Percentiles rank a stretch among this genome's conserved stretches.
Evolutionary conservation across 2,329 filamentous ascomycete species (phyloP).

Genomic region (Aphanoascus verrucosus): DNA sequence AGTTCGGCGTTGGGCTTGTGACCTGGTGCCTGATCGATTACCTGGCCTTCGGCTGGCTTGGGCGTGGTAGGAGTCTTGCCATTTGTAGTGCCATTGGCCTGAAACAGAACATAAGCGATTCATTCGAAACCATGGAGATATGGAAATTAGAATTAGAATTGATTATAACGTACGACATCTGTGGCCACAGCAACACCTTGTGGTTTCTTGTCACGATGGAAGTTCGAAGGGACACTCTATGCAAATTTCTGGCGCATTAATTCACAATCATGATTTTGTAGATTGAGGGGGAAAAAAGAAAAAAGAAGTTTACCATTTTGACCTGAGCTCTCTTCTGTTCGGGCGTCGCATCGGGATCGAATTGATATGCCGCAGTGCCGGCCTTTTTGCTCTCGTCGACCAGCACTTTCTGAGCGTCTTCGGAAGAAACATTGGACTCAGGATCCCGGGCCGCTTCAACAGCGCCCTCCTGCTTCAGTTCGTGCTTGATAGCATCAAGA

Average conservation of each 20-base stretch:
- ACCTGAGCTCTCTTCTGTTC: conserved; percentile 78
- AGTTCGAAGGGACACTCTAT: conserved; percentile 30
- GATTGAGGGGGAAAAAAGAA: conserved; percentile 1
- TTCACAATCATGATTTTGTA: background rate
- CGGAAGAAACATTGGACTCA: conserved; percentile 54
- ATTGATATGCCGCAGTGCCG: conserved; percentile 69
- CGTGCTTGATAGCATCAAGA: conserved; percentile 30
- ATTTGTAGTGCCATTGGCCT: conserved; percentile 61
- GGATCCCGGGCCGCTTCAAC: conserved; percentile 61
- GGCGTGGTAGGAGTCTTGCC: conserved; percentile 49
- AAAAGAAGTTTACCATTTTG: conserved; percentile 52
- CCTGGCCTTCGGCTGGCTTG: conserved; percentile 40
- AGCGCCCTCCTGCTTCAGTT: conserved; percentile 73
- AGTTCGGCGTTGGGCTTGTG: conserved; percentile 41
- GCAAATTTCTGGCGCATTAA: background rate
- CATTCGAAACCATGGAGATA: background rate
- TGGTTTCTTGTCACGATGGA: conserved; percentile 43
- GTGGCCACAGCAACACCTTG: conserved; percentile 51
- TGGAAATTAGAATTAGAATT: background rate
- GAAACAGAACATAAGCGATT: background rate
- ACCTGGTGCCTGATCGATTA: conserved; percentile 41
- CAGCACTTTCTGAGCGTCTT: conserved; percentile 62
- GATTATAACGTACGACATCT: conserved; percentile 49
- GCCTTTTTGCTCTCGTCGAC: conserved; percentile 67
- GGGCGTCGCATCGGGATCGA: conserved; percentile 72